A percentile compares a stretch with the other conserved stretches of the same genome.
Conservation (phyloP, 2,329 filamentous ascomycete species). For the Fusarium liriodendri region DNA sequence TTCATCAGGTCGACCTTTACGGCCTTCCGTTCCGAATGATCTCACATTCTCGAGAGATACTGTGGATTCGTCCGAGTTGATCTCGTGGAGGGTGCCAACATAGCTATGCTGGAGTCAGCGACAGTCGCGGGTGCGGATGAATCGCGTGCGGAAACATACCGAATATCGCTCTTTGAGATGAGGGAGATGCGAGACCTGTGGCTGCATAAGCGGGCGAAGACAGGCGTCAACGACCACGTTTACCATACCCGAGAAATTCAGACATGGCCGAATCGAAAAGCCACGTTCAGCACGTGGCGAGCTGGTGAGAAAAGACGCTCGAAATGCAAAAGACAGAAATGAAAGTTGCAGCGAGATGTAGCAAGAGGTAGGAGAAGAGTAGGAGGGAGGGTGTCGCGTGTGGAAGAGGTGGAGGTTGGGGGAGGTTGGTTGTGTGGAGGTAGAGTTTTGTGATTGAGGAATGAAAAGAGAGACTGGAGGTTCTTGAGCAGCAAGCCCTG, state of each 20-base stretch:
- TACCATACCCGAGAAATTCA: conserved; percentile 69
- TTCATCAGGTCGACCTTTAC: conserved; percentile 80
- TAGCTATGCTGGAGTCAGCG: conserved; percentile 72
- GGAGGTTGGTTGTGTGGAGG: conserved; percentile 44
- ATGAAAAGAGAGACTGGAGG: conserved; percentile 46
- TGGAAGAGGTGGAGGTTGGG: conserved; percentile 37
- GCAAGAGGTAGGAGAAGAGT: conserved; percentile 20
- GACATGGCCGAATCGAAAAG: conserved; percentile 59
- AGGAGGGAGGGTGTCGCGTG: conserved; percentile 26
- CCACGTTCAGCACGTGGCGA: conserved; percentile 57
- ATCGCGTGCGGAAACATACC: conserved; percentile 66
- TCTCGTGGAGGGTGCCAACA: conserved; percentile 94
- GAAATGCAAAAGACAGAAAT: conserved; percentile 32
- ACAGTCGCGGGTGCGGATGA: conserved; percentile 3
- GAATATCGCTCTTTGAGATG: conserved; percentile 97
- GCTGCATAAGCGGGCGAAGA: conserved; percentile 48
- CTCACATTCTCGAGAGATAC: conserved; percentile 97
- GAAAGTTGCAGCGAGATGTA: conserved; percentile 30
- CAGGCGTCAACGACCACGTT: conserved; percentile 41
- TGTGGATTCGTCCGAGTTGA: conserved; percentile 96
- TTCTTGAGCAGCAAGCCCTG: conserved; percentile 40
- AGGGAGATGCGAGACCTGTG: conserved; percentile 90
- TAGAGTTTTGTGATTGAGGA: conserved; percentile 50
- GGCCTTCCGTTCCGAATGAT: conserved; percentile 94
- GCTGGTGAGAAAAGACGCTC: conserved; percentile 41